A percentile compares a stretch with the other conserved stretches of the same genome.
Evolutionary conservation across 2,329 filamentous ascomycete genomes (phyloP).

Genomic region (Phialophora tarda): DNA sequence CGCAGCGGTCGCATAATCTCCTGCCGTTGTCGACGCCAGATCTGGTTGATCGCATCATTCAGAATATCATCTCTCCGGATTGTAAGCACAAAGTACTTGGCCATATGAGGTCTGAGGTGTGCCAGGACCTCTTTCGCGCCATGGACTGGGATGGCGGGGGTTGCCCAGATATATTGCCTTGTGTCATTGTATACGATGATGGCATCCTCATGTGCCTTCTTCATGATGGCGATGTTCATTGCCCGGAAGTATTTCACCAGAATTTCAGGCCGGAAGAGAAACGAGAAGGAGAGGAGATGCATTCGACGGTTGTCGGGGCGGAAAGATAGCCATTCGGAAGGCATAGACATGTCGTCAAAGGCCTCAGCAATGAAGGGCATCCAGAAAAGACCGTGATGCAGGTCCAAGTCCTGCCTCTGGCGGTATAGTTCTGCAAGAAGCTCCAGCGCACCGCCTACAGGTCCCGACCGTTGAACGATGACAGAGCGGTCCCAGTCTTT

Average conservation of each 20-base stretch:
- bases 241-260: conserved; percentile 84
- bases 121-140: conserved; percentile 68
- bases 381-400: conserved; percentile 69
- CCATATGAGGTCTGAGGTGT: conserved; percentile 68
- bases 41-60: conserved; percentile 78
- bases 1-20: conserved; percentile 87
- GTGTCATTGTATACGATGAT: conserved; percentile 54
- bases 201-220: conserved; percentile 74
- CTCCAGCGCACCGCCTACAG: conserved; percentile 77
- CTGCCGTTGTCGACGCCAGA: conserved; percentile 83
- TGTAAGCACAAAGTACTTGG: conserved; percentile 72
- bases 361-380: conserved; percentile 77
- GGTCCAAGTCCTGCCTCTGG: conserved; percentile 66
- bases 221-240: conserved; percentile 88
- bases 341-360: conserved; percentile 75
- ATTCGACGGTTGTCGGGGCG: conserved; percentile 65
- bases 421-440: conserved; percentile 75
- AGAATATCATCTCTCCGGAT: conserved; percentile 72
- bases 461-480: conserved; percentile 70
- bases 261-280: conserved; percentile 74
- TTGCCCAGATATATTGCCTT: conserved; percentile 50
- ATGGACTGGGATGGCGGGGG: conserved; percentile 51
- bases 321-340: conserved; percentile 71
- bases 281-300: conserved; percentile 81
- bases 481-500: conserved; percentile 80